Evolutionary conservation across 805 yeast species (phyloP), one percentile per base, ranked within the genome.

Genomic region (Metschnikowia dekortorum): DNA sequence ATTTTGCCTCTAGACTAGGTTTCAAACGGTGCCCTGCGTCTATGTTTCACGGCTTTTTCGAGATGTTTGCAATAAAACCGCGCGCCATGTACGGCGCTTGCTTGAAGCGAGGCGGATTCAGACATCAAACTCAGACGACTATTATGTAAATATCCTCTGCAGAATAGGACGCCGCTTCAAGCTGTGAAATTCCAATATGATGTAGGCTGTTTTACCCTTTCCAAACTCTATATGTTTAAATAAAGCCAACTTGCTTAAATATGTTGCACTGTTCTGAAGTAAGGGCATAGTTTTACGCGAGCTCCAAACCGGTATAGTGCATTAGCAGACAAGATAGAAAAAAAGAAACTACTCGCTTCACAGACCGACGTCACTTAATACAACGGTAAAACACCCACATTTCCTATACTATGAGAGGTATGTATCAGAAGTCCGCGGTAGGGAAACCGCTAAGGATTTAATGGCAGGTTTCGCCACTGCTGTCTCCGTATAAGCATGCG

Each of bases 1-100:
- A 87, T 90, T 53, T 67, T 74, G 59, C 73, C 66, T 2, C 56
- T 56, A 47, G 55, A 44, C 11, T 30, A 32, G 35, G 16, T 39
- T n/a, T 9, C 9, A 37, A 22, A 14, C 11, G 29, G 32, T 4
- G 11, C 14, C 40, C 41, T 39, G 41, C 41, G 32, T 26, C 22
- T 13, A 28, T 1, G 41, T 26, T 39, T 39, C 36, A 30, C 36
- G 8, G 11, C 29, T 26, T 16, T 28, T 39, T 9, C 28, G 6
- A 16, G 31, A 26, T 13, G 29, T 22, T 8, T 18, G 37, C 30
- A 33, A n/a, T 42, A 26, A 39, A 39, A 26, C 43, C n/a, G 45
- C 45, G 45, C 45, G 45, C 22, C 18, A 22, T 38, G 45, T 22
- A 26, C 45, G 38, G 38, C 45, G 38, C 26, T 22, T 33, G 26